These are phyloP conservation scores for Neonectria ditissima DNA, from an alignment of 2,329 filamentous ascomycete species.

Conservation along the genomic window DNA sequence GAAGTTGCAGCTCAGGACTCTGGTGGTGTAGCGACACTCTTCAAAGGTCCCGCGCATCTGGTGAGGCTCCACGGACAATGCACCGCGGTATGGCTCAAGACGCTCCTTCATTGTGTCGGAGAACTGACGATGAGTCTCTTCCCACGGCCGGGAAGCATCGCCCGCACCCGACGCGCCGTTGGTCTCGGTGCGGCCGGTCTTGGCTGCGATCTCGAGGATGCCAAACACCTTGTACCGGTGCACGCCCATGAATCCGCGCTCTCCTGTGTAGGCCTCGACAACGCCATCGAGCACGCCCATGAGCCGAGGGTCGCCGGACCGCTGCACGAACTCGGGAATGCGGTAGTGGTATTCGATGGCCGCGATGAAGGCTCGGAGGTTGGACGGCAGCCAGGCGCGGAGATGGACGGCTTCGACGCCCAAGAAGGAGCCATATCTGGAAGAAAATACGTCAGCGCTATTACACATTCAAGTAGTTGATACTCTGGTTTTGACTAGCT, in stretches of 20 bases:
- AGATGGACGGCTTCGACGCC: conserved; percentile 65
- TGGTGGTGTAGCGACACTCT: conserved; percentile 63
- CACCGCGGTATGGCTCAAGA: conserved; percentile 54
- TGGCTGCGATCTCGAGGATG: conserved; percentile 65
- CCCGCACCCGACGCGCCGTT: conserved; percentile 62
- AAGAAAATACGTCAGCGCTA: not conserved
- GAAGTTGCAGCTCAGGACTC: conserved; percentile 57
- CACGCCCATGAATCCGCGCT: conserved; percentile 67
- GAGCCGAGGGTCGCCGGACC: conserved; percentile 61
- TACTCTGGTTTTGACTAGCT: fast-evolving
- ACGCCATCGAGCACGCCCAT: conserved; percentile 67
- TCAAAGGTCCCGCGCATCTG: conserved; percentile 67
- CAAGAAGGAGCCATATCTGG: conserved; percentile 61
- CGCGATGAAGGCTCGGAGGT: conserved; percentile 66
- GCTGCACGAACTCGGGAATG: conserved; percentile 64
- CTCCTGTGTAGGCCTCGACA: conserved; percentile 66
- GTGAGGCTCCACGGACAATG: conserved; percentile 61
- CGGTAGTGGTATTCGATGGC: conserved; percentile 66
- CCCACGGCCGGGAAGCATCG: conserved; percentile 46
- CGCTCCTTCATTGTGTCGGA: conserved; percentile 39
- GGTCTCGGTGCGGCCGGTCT: conserved; percentile 64
- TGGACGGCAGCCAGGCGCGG: conserved; percentile 65
- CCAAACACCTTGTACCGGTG: conserved; percentile 70
- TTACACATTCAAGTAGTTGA: fast-evolving
- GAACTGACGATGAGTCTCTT: conserved; percentile 37